Base-by-base conservation (phyloP, 805 yeast genomes). In the Saccharomycopsis fermentans region DNA sequence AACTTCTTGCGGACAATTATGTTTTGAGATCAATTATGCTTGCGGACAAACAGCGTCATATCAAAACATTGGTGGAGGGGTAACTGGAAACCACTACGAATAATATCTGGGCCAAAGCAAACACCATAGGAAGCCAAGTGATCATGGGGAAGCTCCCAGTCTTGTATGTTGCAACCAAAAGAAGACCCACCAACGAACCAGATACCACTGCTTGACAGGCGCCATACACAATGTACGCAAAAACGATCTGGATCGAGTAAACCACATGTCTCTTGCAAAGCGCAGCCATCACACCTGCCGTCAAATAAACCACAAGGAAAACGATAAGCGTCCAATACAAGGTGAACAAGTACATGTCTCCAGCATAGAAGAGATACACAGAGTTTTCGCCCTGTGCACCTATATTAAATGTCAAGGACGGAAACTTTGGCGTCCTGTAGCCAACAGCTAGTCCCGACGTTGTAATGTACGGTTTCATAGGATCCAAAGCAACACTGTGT, bases 61-160 rank as follows among this genome's bases (percentile, higher is more conserved):
- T 69, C 9, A 79, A 66, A 0, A 72, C 73, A 16, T 81, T 70
- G 52, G 79, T 79, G 60, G 82, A 76, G 59, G 87, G 81, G 68
- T 86, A 89, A 5, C 87, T 78, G 8, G 84, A 78, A 36, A 85
- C 74, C 37, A 89, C 77, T 67, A 86, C 81, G 69, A 80, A 87
- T 50, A 90, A 67, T 5, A 87, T 76, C 64, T 82, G 83, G 4
- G 86, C 79, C 1, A 86, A 70, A 0, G 83, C 95, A 82, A 91
- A 88, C 58, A 86, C 79, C 63, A 92, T 78, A 0, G 99, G 98
- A 6, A 92, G 82, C 99, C 99, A 92, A 0, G 97, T 88, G 12
- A 95, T 85, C 95, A 94, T 88, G 24, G 86, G 80, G 65, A 92
- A 82, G 26, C 86, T 77, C 0, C 96, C 96, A 0, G 96, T 83